phyloP scores from a whole-genome alignment of 306 rosid genomes.

The Dicorynia guianensis region DNA sequence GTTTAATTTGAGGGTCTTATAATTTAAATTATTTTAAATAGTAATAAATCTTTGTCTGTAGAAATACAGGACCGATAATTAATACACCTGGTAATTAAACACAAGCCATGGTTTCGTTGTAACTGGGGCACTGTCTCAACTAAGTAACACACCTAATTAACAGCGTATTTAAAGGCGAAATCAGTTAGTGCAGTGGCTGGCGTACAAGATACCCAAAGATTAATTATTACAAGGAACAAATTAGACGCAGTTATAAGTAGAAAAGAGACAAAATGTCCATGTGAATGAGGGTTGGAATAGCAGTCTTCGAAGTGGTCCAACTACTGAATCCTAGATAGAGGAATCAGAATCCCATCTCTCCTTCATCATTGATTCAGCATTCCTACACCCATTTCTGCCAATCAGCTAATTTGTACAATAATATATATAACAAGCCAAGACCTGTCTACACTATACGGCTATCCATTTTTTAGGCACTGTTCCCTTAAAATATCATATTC shows the following conservation, averaged over 20 bases:
- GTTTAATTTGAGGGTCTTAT: no score
- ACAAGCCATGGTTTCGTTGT: not conserved
- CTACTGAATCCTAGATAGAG: slow-evolving; percentile 52
- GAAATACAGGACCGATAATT: no score
- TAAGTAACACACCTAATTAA: slow-evolving; percentile 22
- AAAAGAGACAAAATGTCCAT: slow-evolving; percentile 49
- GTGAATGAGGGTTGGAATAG: slow-evolving; percentile 55
- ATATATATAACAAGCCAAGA: slow-evolving; percentile 37
- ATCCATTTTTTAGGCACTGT: slow-evolving; percentile 23
- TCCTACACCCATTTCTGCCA: slow-evolving; percentile 61
- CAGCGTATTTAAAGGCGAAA: slow-evolving; percentile 28
- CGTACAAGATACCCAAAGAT: slow-evolving; percentile 28
- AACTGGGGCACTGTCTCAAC: slow-evolving; percentile 3
- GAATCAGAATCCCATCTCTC: slow-evolving; percentile 67
- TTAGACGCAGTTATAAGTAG: slow-evolving; percentile 13
- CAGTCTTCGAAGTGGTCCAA: slow-evolving; percentile 63
- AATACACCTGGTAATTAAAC: not conserved
- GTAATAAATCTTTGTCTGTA: no score
- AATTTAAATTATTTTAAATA: no score
- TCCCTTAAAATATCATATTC: slow-evolving; percentile 26
- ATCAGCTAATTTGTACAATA: slow-evolving; percentile 50
- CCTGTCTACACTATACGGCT: slow-evolving; percentile 40
- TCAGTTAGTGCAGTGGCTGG: slow-evolving; percentile 9
- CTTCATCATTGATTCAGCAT: slow-evolving; percentile 69
- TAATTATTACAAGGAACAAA: slow-evolving; percentile 39